A percentile compares a stretch with the other conserved stretches of the same genome.
Evolutionary conservation across 1,284 basidiomycete species (phyloP).

Genomic region (Takashimella tepidaria): DNA sequence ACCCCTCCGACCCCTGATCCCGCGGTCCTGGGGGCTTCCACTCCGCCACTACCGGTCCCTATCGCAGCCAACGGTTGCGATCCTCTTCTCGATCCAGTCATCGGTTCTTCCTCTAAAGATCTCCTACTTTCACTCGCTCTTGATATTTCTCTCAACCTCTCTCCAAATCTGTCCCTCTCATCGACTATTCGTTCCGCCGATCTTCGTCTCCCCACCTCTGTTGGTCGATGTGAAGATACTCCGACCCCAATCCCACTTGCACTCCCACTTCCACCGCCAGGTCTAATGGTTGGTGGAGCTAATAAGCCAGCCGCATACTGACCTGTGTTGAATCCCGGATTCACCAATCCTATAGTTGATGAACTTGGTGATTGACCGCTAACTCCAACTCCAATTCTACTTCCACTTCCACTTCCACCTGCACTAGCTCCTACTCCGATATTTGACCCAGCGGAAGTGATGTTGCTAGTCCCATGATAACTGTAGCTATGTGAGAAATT

Average conservation of each 20-base stretch:
- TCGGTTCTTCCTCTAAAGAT: constrained; percentile 20
- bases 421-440: neutral
- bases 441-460: neutral
- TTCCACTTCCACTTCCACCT: neutral
- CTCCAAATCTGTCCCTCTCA: constrained; percentile 16
- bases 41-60: constrained; percentile 27
- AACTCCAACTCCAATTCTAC: neutral
- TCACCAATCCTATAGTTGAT: neutral
- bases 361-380: neutral
- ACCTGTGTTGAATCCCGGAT: neutral
- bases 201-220: constrained; percentile 11
- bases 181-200: constrained; percentile 16
- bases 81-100: neutral
- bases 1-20: neutral
- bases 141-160: constrained; percentile 20
- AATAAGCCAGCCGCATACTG: constrained; percentile 26
- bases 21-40: neutral
- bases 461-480: neutral
- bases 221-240: too few relatives aligned
- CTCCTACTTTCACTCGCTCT: constrained; percentile 23
- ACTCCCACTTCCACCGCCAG: constrained; percentile 20
- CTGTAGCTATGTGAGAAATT: neutral
- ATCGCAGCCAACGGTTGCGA: constrained; percentile 32
- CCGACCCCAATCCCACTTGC: too few relatives aligned
- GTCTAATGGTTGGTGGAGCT: constrained; percentile 35